Conservation (phyloP, 2,329 filamentous ascomycete genomes). For the Calonectria ilicicola region DNA sequence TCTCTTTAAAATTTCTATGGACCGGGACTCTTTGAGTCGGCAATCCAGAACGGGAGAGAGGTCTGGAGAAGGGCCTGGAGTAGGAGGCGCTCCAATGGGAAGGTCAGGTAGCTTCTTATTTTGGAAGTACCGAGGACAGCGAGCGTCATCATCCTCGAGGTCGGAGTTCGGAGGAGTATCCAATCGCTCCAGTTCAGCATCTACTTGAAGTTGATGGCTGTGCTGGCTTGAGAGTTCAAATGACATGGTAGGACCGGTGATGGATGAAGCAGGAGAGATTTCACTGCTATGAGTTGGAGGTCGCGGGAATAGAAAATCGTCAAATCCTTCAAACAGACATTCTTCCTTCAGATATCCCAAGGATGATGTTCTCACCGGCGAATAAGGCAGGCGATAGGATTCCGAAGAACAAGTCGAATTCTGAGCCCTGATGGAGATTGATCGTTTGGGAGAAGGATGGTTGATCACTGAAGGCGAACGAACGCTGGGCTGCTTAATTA, state of each 20-base stretch:
- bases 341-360: slow-evolving; percentile 34
- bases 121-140: slow-evolving; percentile 30
- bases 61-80: slow-evolving; percentile 50
- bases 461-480: slow-evolving; percentile 46
- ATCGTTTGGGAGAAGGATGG: slow-evolving; percentile 30
- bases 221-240: slow-evolving; percentile 40
- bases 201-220: slow-evolving; percentile 39
- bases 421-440: slow-evolving; percentile 27
- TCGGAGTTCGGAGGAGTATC: slow-evolving; percentile 51
- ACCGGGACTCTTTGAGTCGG: slow-evolving; percentile 42
- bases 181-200: slow-evolving; percentile 36
- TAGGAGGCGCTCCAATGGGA: slow-evolving; percentile 42
- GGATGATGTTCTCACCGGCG: slow-evolving; percentile 43
- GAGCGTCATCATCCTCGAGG: slow-evolving; percentile 44
- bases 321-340: slow-evolving; percentile 44
- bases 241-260: slow-evolving; percentile 33
- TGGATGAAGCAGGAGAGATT: slow-evolving; percentile 38
- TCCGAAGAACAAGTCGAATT: slow-evolving; percentile 25
- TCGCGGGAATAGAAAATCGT: slow-evolving; percentile 53
- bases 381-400: slow-evolving; percentile 29
- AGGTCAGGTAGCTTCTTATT: slow-evolving; percentile 46
- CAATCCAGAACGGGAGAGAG: slow-evolving; percentile 45
- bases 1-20: slow-evolving; percentile 44
- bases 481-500: slow-evolving; percentile 43
- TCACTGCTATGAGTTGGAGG: slow-evolving; percentile 46